Percentiles rank a stretch among this genome's conserved stretches.
phyloP scores from a whole-genome alignment of 2,329 filamentous ascomycete species.

The Fusarium odoratissimum region DNA sequence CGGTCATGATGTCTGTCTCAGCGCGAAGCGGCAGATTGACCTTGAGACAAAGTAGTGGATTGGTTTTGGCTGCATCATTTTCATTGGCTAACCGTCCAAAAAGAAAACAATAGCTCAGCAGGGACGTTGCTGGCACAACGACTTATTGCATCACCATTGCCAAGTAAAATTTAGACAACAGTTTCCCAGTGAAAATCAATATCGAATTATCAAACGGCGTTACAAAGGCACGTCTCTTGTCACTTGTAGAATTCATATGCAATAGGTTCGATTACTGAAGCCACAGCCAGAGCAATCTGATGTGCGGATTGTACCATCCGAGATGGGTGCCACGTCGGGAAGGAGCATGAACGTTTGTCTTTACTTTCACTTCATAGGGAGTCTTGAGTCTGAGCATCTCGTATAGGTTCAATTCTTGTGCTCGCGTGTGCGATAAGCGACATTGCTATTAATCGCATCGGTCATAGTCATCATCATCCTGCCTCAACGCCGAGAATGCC shows the following conservation, averaged over 20 bases:
- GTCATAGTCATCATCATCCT: slow-evolving; percentile 52
- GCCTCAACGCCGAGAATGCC: slow-evolving; percentile 54
- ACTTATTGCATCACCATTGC: not conserved
- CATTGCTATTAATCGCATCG: slow-evolving; percentile 50
- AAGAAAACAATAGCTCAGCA: slow-evolving; percentile 28
- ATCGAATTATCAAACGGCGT: not conserved
- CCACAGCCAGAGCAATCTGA: not conserved
- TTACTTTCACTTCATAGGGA: slow-evolving; percentile 11
- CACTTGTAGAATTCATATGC: not conserved
- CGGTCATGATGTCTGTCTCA: not conserved
- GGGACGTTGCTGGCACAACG: slow-evolving; percentile 33
- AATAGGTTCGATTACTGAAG: not conserved
- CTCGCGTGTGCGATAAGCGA: slow-evolving; percentile 49
- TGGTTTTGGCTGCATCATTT: not conserved
- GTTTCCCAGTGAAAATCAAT: not conserved
- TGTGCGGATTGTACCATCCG: not conserved
- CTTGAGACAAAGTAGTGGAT: slow-evolving; percentile 2
- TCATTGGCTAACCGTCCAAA: slow-evolving; percentile 8
- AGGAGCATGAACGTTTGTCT: not conserved
- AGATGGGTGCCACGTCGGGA: not conserved
- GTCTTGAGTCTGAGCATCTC: slow-evolving; percentile 44
- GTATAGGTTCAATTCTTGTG: slow-evolving; percentile 51
- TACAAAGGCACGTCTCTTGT: not conserved
- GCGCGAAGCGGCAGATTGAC: slow-evolving; percentile 3
- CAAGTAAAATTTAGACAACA: not conserved